Evolutionary conservation across 192 early-diverging fungal species (phyloP), one percentile per base, ranked within the genome.

Genomic region (Chytriomyces sp.): DNA sequence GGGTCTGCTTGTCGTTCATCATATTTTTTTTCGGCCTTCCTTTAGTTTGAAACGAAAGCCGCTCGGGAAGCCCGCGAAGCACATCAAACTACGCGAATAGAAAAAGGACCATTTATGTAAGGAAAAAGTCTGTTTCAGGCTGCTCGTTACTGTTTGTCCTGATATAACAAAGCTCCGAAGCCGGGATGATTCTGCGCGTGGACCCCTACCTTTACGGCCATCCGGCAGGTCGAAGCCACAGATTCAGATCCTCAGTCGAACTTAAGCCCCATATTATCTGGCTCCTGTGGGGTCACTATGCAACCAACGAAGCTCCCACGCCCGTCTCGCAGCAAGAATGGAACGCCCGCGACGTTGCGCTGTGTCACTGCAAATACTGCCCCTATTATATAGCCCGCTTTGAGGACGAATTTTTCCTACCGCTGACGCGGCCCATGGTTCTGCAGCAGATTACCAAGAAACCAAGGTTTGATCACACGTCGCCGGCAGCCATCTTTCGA

Each of bases 151-250:
- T 35, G 35, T 35, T 35, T 35, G 35, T 35, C 3, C 35, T 35
- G 35, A 35, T 35, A 35, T 59, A 65, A 47, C 13, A 50, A 20
- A 75, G 72, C 3, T 18, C 28, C 65, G 50, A 65, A 57, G 50
- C 20, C 6, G 65, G 65, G 9, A 49, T 45, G 9, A 20, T 13
- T 53, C 47, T 68, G 10, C 76, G 76, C 8, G 13, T 45, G 6
- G 76, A 77, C 62, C 76, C 76, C 16, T 77, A 77, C 45, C 11
- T 77, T 24, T 57, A n/a, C 53, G 76, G 76, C 13, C 76, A 77
- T 61, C 76, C 76, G 7, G 66, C 65, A 18, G 72, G 72, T 35
- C 10, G 69, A 20, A 13, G 45, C 18, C 48, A 50, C 45, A 77
- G 71, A 60, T 77, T 77, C 53, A 11, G 76, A 44, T 77, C 76